phyloP scores from a whole-genome alignment of 768 basidiomycete genomes.

The Favolaschia claudopus region DNA sequence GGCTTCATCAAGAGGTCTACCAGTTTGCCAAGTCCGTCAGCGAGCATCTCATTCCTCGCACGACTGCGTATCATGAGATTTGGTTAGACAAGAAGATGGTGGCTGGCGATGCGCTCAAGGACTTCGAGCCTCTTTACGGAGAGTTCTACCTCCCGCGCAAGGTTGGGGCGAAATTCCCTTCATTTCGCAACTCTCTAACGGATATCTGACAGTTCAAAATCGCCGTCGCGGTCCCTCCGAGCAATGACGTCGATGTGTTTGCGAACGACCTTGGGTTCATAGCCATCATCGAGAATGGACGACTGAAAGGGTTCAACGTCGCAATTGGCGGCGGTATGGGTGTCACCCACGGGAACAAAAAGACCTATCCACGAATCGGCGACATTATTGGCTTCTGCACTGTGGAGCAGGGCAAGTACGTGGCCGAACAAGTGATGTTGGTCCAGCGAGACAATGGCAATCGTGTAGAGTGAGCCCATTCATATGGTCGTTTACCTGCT shows the following conservation, averaged over 20 bases:
- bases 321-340: constrained; percentile 97
- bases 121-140: constrained; percentile 97
- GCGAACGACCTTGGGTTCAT: constrained; percentile 97
- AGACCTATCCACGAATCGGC: constrained; percentile 93
- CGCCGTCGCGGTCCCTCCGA: constrained; percentile 94
- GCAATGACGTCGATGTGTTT: constrained; percentile 96
- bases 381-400: constrained; percentile 94
- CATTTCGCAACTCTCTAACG: constrained; percentile 10
- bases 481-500: not conserved
- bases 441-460: constrained; percentile 97
- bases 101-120: constrained; percentile 91
- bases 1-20: constrained; percentile 82
- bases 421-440: constrained; percentile 94
- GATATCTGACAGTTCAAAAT: constrained; percentile 82
- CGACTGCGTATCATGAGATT: constrained; percentile 97
- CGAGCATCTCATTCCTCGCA: constrained; percentile 86
- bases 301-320: constrained; percentile 93
- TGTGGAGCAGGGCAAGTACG: constrained; percentile 80
- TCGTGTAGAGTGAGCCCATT: constrained; percentile 78
- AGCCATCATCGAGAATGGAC: constrained; percentile 81
- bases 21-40: constrained; percentile 86
- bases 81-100: constrained; percentile 99
- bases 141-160: constrained; percentile 97
- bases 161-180: constrained; percentile 49
- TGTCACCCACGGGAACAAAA: constrained; percentile 98